Evolutionary conservation across 192 early-diverging fungal genomes (phyloP), one percentile per base, ranked within the genome.

Genomic region (Phlyctochytrium planicorne): DNA sequence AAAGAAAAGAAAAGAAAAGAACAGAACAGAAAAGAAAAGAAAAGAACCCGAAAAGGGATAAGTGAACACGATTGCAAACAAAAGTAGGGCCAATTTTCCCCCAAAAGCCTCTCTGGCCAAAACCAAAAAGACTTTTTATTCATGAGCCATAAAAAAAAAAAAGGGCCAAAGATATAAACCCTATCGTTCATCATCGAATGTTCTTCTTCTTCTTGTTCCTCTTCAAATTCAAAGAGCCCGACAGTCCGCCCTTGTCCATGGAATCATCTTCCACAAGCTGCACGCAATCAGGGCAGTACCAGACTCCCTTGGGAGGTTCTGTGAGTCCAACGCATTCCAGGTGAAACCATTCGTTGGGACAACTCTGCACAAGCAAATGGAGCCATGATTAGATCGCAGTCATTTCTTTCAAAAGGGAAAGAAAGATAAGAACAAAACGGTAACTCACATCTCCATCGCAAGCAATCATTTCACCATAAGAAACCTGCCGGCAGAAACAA

Each of bases 311-410:
- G 17, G 89, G 89, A n/a, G 86, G 84, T 24, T 73, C 88, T 34
- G 69, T 62, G 16, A 91, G 69, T 17, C 84, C 89, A 34, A 90
- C 84, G 64, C 89, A 91, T 3, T 81, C 88, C 57, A 89, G 73
- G 70, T 91, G 89, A 64, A 91, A 91, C 89, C 89, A 91, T 79
- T 91, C 89, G 62, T 83, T 79, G 0, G 79, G 76, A 63, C 89
- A 91, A 25, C 85, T 68, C 83, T 88, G 53, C 4, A 16, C 30
- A 60, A 40, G 31, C n/a, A 31, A 27, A n/a, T 50, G 6, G 29
- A 30, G n/a, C 24, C 30, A 29, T 1, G 17, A 1, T 65, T 23
- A 33, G n/a, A 36, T 33, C 6, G 6, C 20, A 47, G 34, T 24
- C 4, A 10, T 68, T 27, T 10, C 2, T 0, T 27, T 73, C 3